Base-by-base conservation (phyloP, 805 yeast species). In the Ogataea naganishii region DNA sequence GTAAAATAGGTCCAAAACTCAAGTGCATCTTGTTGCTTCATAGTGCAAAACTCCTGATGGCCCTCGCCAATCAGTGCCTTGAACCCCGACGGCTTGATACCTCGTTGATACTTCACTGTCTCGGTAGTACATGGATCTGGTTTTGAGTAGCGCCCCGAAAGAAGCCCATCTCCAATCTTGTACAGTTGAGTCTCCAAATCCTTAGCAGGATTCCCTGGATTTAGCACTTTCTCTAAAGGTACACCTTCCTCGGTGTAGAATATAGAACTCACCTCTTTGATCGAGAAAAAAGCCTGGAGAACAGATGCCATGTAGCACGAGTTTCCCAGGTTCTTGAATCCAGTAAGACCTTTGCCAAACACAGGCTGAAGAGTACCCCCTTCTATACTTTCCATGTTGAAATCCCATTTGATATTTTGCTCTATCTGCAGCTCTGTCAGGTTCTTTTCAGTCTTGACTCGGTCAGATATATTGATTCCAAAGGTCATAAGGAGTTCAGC, bases 341-440 rank as follows among this genome's bases (percentile, higher is more conserved):
- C 99, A 0, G 94, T 83, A 19, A 81, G 60, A 0, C 75, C 82
- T 6, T 75, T 62, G 0, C 97, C 98, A 49, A 66, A 75, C 1
- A 89, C 60, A 2, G 84, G 83, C 9, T 52, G 45, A 31, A 81
- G 58, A 27, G 67, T 67, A 26, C 68, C 71, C 21, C 96, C 96
- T 36, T 74, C 62, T 1, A 75, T 71, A 29, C 77, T 76, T 11
- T 75, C 76, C 72, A 88, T 72, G 36, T 75, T 73, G 57, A 92
- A 92, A 39, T 89, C 94, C 96, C 96, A 92, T 41, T 79, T 80
- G 56, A 85, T 48, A 51, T 92, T 92, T 49, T 88, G 96, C 49
- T 88, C 96, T 32, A 92, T 70, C 56, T 92, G 95, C 38, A 92
- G 58, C 53, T 92, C 98, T 2, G 88, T 72, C 45, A 92, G 60